These are phyloP conservation scores for Spergularia marina DNA, from an alignment of 148 eudicot species.

Conservation along the genomic window DNA sequence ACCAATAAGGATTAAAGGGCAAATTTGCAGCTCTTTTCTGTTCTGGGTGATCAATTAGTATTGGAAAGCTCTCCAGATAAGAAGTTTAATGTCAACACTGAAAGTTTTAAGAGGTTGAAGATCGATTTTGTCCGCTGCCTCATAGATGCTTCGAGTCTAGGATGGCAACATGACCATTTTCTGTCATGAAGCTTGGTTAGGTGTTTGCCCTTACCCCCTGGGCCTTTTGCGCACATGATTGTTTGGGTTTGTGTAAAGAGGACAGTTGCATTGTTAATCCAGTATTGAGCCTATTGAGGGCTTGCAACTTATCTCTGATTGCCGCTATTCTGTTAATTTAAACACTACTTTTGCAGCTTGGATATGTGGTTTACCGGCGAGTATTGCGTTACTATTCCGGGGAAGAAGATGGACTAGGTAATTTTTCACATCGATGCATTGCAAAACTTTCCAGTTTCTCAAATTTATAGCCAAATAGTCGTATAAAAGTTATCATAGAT, in stretches of 20 bases:
- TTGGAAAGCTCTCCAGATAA: too few relatives aligned
- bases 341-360: conserved; percentile 64
- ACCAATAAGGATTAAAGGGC: too few relatives aligned
- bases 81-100: too few relatives aligned
- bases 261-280: neutral
- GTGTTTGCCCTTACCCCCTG: too few relatives aligned
- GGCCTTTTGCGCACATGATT: neutral
- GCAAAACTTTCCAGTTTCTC: neutral
- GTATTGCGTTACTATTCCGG: conserved; percentile 96
- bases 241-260: neutral
- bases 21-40: too few relatives aligned
- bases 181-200: neutral
- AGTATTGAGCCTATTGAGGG: neutral
- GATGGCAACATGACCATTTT: neutral
- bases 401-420: conserved; percentile 98
- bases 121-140: neutral
- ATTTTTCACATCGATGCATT: conserved; percentile 7
- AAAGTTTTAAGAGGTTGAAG: too few relatives aligned
- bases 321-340: neutral
- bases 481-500: too few relatives aligned
- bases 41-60: too few relatives aligned
- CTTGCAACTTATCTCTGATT: neutral
- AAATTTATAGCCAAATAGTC: neutral
- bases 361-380: conserved; percentile 81
- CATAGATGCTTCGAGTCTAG: neutral